A percentile compares a stretch with the other conserved stretches of the same genome.
These are phyloP conservation scores for Tubosaeta sp. DNA, from an alignment of 768 basidiomycete genomes.

Conservation along the genomic window DNA sequence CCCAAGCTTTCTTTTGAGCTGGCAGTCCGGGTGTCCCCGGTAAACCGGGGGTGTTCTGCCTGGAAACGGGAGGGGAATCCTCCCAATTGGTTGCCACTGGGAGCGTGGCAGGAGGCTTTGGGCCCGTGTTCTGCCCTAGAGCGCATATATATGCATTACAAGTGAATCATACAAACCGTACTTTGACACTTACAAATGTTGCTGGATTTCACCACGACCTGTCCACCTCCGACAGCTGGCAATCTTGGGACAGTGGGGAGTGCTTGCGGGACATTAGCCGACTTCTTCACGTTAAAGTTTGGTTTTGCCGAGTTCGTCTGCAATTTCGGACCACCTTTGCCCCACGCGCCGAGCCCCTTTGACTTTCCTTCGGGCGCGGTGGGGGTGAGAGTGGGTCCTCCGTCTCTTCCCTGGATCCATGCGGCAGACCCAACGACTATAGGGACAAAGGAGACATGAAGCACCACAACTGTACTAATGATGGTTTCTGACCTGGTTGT, in stretches of 20 bases:
- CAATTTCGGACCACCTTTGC: conserved; percentile 14
- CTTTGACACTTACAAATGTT: conserved; percentile 26
- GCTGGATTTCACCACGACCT: conserved; percentile 21
- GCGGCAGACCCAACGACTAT: conserved; percentile 28
- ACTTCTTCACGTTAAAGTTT: conserved; percentile 17
- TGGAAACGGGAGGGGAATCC: conserved; percentile 11
- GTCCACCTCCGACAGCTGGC: conserved; percentile 28
- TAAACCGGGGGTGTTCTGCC: conserved; percentile 13
- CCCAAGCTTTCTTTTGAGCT: too few relatives aligned
- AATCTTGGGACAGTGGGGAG: conserved; percentile 1
- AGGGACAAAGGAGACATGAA: neutral
- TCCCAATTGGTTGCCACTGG: conserved; percentile 19
- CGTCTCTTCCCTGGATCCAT: conserved; percentile 22
- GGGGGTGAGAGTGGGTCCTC: neutral
- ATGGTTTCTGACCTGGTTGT: conserved; percentile 28
- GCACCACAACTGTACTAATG: neutral
- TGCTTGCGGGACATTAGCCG: conserved; percentile 3
- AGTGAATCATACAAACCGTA: neutral
- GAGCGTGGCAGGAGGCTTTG: neutral
- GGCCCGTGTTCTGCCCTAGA: conserved; percentile 15
- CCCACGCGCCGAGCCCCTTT: conserved; percentile 11
- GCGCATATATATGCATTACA: neutral
- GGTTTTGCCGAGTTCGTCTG: conserved; percentile 4
- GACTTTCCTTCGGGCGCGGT: neutral
- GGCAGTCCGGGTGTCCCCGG: too few relatives aligned